A percentile compares a stretch with the other conserved stretches of the same genome.
Conservation (phyloP, 2,329 filamentous ascomycete species). For the Aspergillus nomiae region DNA sequence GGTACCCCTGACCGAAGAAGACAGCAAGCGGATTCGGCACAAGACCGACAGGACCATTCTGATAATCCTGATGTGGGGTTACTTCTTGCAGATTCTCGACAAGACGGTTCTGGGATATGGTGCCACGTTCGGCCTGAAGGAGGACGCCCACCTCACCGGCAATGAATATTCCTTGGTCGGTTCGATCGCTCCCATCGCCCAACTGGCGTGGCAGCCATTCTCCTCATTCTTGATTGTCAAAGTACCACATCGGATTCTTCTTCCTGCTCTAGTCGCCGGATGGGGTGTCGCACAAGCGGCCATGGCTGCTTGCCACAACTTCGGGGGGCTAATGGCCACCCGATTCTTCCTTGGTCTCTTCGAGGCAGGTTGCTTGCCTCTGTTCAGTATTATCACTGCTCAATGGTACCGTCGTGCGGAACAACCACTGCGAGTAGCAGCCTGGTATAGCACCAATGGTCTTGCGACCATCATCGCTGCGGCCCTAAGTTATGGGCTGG, state of each 20-base stretch:
- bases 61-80: slow-evolving; percentile 47
- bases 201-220: slow-evolving; percentile 63
- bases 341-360: slow-evolving; percentile 58
- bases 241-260: slow-evolving; percentile 60
- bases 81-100: slow-evolving; percentile 57
- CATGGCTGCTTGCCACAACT: slow-evolving; percentile 52
- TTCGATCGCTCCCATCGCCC: slow-evolving; percentile 61
- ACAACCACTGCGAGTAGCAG: slow-evolving; percentile 63
- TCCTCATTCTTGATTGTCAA: slow-evolving; percentile 63
- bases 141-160: slow-evolving; percentile 54
- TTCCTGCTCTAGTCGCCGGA: slow-evolving; percentile 52
- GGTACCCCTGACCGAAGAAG: slow-evolving; percentile 34
- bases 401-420: slow-evolving; percentile 56
- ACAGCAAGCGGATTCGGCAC: slow-evolving; percentile 57
- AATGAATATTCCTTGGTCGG: slow-evolving; percentile 61
- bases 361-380: slow-evolving; percentile 53
- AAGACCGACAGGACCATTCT: slow-evolving; percentile 66
- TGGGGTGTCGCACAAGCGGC: slow-evolving; percentile 53
- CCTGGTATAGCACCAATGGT: slow-evolving; percentile 68
- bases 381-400: slow-evolving; percentile 49
- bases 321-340: slow-evolving; percentile 48
- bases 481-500: slow-evolving; percentile 58
- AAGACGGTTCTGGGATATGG: slow-evolving; percentile 61
- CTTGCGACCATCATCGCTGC: slow-evolving; percentile 60
- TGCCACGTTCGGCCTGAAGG: slow-evolving; percentile 57